These are phyloP conservation scores for Monosporascus cannonballus DNA, from an alignment of 2,329 filamentous ascomycete genomes.

Conservation along the genomic window DNA sequence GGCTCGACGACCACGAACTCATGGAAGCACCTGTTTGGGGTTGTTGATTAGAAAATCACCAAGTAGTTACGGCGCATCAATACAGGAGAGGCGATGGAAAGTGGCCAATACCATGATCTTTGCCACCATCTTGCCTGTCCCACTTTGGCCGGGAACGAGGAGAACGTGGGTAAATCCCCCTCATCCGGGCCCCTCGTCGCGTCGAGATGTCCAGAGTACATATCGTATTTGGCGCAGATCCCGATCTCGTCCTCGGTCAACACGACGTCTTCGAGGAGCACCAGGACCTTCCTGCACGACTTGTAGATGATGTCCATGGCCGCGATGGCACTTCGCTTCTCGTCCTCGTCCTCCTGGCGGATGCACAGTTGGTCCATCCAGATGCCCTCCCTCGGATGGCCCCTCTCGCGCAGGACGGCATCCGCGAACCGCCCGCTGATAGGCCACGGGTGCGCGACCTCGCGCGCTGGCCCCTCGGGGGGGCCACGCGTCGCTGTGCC, in stretches of 20 bases:
- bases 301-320: slow-evolving; percentile 6
- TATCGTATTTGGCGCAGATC: neutral
- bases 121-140: slow-evolving; percentile 4
- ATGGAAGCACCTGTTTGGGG: slow-evolving; percentile 3
- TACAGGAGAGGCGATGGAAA: neutral
- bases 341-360: slow-evolving; percentile 2
- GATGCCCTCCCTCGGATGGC: slow-evolving; percentile 3
- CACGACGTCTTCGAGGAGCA: slow-evolving; percentile 2
- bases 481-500: slow-evolving; percentile 4
- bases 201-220: neutral
- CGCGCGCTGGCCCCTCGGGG: neutral
- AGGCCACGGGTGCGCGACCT: slow-evolving; percentile 1
- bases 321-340: slow-evolving; percentile 2
- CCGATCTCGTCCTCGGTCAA: neutral
- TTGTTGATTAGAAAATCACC: neutral
- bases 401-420: slow-evolving; percentile 4
- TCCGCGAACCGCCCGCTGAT: slow-evolving; percentile 4
- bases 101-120: slow-evolving; percentile 2
- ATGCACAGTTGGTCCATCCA: slow-evolving; percentile 9
- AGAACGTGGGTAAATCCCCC: neutral
- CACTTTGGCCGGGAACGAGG: neutral
- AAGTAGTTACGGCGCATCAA: too few species aligned
- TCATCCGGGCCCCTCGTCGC: neutral
- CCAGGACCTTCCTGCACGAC: slow-evolving; percentile 1
- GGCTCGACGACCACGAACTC: slow-evolving; percentile 3